phyloP scores from a whole-genome alignment of 192 early-diverging fungal species.

The Dissophora globulifera region DNA sequence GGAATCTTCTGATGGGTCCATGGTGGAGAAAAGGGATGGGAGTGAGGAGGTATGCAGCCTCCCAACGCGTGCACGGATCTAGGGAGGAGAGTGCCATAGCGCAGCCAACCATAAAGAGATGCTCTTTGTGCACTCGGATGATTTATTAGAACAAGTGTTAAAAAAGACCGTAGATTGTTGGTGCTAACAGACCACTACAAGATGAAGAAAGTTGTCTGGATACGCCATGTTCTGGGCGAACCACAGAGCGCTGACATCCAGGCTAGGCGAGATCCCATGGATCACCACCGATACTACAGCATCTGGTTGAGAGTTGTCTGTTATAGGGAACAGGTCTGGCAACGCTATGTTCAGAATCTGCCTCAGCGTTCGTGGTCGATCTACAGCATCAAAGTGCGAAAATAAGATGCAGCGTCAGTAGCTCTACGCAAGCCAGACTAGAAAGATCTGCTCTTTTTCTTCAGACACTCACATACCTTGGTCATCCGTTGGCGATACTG shows the following conservation, averaged over 20 bases:
- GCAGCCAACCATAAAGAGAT: too few species aligned
- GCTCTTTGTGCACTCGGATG: too few species aligned
- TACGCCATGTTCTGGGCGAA: slow-evolving; percentile 76
- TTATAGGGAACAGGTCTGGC: slow-evolving; percentile 53
- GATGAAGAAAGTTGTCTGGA: slow-evolving; percentile 85
- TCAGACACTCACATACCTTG: slow-evolving; percentile 49
- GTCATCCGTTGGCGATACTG: slow-evolving; percentile 56
- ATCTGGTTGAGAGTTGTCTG: slow-evolving; percentile 6
- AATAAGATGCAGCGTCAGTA: too few species aligned
- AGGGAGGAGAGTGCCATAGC: not conserved
- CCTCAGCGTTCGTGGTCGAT: slow-evolving; percentile 35
- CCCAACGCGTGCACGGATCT: slow-evolving; percentile 10
- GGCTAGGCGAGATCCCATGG: slow-evolving; percentile 72
- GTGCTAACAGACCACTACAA: slow-evolving; percentile 61
- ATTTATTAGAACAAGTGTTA: too few species aligned
- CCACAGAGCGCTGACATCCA: slow-evolving; percentile 76
- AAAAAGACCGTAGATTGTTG: too few species aligned
- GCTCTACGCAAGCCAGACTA: too few species aligned
- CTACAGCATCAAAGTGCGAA: too few species aligned
- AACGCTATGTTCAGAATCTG: slow-evolving; percentile 61
- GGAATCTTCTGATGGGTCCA: slow-evolving; percentile 51
- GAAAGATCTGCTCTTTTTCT: too few species aligned
- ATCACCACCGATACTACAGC: slow-evolving; percentile 59
- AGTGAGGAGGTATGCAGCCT: too few species aligned
- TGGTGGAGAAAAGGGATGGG: too few species aligned